Base-by-base conservation (phyloP, 495 filamentous ascomycete genomes). In the Daldinia vernicosa region DNA sequence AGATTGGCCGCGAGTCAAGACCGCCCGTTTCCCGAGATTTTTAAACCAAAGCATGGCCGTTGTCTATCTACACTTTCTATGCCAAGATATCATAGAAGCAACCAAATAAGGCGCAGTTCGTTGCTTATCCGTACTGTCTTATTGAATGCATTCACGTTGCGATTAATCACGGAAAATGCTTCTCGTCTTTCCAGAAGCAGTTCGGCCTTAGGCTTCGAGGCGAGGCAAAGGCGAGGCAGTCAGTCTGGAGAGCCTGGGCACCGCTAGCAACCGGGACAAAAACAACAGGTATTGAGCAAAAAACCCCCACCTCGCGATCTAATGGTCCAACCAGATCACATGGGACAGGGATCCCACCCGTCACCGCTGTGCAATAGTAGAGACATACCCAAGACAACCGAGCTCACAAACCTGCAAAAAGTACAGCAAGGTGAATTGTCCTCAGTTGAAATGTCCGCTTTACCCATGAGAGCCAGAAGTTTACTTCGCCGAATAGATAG, bases 301-400 rank as follows among this genome's bases (percentile, higher is more conserved):
- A 40, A 26, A 60, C 70, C 67, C 67, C 70, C 65, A 69, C 70
- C 70, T 66, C 57, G 30, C 57, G 62, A 73, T 73, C 45, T 56
- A 61, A 59, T 58, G 50, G 57, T 40, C 70, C 70, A 73, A 73
- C 70, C 70, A 73, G 66, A 73, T 69, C 70, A 61, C 61, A 53
- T 63, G 39, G 50, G 26, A 47, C 66, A 69, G 33, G 66, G 65
- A 66, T 69, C 47, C 33, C 45, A 54, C 32, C 65, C 55, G 70
- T 73, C 70, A 73, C 70, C 70, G 70, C 70, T 57, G 70, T 73
- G 54, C 60, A 58, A 72, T 72, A 73, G 50, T 30, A 69, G 57
- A 73, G 66, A 73, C 70, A 73, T 57, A 53, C 70, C 70, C 70
- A 69, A 69, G 70, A 73, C 70, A 73, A 52, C 66, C 61, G 61